These are phyloP conservation scores for Neurospora sublineolata DNA, from an alignment of 495 filamentous ascomycete genomes.

Conservation along the genomic window DNA sequence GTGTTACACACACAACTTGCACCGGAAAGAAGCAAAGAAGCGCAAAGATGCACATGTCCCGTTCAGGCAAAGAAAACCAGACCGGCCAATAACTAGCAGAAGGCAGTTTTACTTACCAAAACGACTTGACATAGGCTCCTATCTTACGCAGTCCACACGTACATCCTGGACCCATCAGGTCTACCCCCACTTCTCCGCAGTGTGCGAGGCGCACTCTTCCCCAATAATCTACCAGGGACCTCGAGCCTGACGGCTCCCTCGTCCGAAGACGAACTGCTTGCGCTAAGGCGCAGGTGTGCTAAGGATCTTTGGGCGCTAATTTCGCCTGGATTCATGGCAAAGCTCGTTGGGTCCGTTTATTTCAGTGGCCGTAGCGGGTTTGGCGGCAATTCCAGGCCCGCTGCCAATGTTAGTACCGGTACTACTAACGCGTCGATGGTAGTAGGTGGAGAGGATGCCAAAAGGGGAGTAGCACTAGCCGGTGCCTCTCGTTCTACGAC, in stretches of 20 bases:
- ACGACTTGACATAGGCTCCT: slow-evolving; percentile 46
- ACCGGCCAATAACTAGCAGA: neutral
- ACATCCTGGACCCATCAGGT: slow-evolving; percentile 53
- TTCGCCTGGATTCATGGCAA: slow-evolving; percentile 20
- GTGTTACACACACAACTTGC: neutral
- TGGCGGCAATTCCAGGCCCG: neutral
- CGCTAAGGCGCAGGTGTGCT: slow-evolving; percentile 41
- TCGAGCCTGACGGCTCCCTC: slow-evolving; percentile 35
- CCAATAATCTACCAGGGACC: slow-evolving; percentile 52
- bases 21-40: neutral
- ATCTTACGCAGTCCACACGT: slow-evolving; percentile 52
- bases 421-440: neutral
- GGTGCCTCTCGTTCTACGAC: neutral
- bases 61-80: neutral
- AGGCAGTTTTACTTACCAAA: neutral
- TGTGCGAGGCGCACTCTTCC: slow-evolving; percentile 64
- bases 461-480: neutral
- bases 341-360: slow-evolving; percentile 35
- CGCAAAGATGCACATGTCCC: neutral
- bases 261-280: slow-evolving; percentile 34
- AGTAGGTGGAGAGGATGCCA: neutral
- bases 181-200: slow-evolving; percentile 64
- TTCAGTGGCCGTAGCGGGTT: slow-evolving; percentile 26
- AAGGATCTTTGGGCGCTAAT: slow-evolving; percentile 39
- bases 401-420: neutral